phyloP scores from a whole-genome alignment of 116 monocot genomes.

The Posidonia oceanica region DNA sequence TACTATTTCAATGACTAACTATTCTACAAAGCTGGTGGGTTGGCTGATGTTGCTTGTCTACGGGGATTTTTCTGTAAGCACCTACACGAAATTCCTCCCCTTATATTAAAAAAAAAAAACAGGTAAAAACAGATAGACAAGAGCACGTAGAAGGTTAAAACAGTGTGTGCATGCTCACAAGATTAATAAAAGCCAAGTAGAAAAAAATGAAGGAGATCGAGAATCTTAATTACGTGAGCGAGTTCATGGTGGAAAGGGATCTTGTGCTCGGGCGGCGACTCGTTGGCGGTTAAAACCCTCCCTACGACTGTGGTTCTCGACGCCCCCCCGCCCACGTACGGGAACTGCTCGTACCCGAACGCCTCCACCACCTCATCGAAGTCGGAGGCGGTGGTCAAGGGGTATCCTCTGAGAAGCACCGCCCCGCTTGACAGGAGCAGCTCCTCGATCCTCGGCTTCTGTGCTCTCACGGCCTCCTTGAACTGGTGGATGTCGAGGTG shows the following conservation, averaged over 20 bases:
- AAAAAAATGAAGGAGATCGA: too few relatives aligned
- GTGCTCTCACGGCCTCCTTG: conserved; percentile 17
- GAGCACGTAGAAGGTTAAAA: too few relatives aligned
- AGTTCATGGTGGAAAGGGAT: conserved; percentile 96
- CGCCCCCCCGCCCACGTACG: conserved; percentile 86
- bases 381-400: conserved; percentile 43
- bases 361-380: conserved; percentile 68
- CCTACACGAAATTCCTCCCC: too few relatives aligned
- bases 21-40: too few relatives aligned
- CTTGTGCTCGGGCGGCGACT: conserved; percentile 90
- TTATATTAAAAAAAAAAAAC: too few relatives aligned
- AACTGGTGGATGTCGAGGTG: conserved; percentile 28
- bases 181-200: too few relatives aligned
- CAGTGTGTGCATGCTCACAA: too few relatives aligned
- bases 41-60: too few relatives aligned
- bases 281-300: conserved; percentile 88
- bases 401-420: conserved; percentile 63
- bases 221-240: conserved; percentile 52
- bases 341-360: conserved; percentile 79
- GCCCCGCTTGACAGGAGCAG: conserved; percentile 52
- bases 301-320: conserved; percentile 86
- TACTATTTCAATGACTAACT: too few relatives aligned
- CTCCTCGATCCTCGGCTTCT: conserved; percentile 39
- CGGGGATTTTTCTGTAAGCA: too few relatives aligned
- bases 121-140: too few relatives aligned